These are phyloP conservation scores for Plantago elongata DNA, from an alignment of 257 asterid genomes.

Conservation along the genomic window DNA sequence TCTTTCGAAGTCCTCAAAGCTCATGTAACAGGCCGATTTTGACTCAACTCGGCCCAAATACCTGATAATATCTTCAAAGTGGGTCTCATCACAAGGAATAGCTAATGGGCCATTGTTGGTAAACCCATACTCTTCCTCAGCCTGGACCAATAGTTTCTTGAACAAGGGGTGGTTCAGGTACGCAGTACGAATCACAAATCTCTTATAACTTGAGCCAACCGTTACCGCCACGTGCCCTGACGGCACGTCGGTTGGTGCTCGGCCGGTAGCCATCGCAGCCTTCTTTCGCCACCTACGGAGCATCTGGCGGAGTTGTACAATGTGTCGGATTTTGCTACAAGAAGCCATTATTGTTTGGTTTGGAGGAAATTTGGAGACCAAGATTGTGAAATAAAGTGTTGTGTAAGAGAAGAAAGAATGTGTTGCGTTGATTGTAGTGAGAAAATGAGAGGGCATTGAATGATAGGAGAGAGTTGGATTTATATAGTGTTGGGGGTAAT, in stretches of 20 bases:
- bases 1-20: slow-evolving; percentile 45
- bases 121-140: slow-evolving; percentile 59
- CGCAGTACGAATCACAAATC: slow-evolving; percentile 44
- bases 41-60: slow-evolving; percentile 40
- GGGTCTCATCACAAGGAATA: slow-evolving; percentile 51
- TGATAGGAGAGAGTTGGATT: slow-evolving; percentile 3
- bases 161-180: slow-evolving; percentile 50
- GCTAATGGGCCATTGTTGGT: slow-evolving; percentile 42
- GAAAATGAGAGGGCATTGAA: slow-evolving; percentile 17
- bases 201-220: slow-evolving; percentile 31
- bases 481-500: slow-evolving; percentile 24
- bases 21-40: slow-evolving; percentile 34
- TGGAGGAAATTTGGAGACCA: too few species aligned
- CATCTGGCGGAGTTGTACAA: slow-evolving; percentile 35
- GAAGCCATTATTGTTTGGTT: neutral
- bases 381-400: neutral
- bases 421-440: slow-evolving; percentile 1
- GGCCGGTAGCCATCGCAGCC: slow-evolving; percentile 22
- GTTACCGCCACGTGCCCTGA: slow-evolving; percentile 47
- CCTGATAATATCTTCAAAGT: slow-evolving; percentile 40
- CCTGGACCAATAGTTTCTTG: slow-evolving; percentile 37
- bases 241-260: slow-evolving; percentile 30
- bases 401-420: neutral
- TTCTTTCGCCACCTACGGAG: slow-evolving; percentile 47
- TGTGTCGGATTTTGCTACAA: slow-evolving; percentile 1